Base-by-base conservation (phyloP, 257 asterid genomes). In the Plectranthus barbatus region DNA sequence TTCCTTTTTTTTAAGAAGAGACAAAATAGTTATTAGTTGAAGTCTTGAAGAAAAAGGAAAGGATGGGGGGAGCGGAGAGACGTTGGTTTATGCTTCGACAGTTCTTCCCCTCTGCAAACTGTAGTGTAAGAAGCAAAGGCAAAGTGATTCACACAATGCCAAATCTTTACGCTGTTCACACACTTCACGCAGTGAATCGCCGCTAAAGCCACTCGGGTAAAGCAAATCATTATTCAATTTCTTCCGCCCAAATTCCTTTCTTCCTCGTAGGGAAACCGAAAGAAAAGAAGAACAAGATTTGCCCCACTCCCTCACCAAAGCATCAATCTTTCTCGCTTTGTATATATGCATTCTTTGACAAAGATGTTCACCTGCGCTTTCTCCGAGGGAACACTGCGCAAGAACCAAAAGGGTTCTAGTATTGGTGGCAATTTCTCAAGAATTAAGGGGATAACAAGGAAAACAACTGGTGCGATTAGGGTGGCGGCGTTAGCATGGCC, bases 251-350 rank as follows among this genome's bases (percentile, higher is more conserved):
- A 80, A 87, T 90, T 90, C 96, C 49, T 90, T 85, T 29, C 97
- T 87, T 90, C 82, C 21, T 80, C 73, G 33, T 29, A 68, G 87
- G 80, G 94, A 73, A 80, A 81, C 73, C 83, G 39, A 76, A 80
- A 79, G 66, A 53, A 51, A 26, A 41, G 66, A 54, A 41, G 46
- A 53, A 52, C 18, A 48, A 56, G 34, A 48, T 62, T 85, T 84
- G 83, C 82, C 90, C 87, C 83, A 64, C 81, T 60, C 64, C 75
- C 75, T 72, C 82, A 41, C 56, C 96, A 84, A 91, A 84, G 96
- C 69, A 91, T 88, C 85, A 71, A 44, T 48, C 45, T 34, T 21
- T 47, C 49, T 62, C 13, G 58, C 62, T 58, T 34, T 34, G 14
- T 45, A 56, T 69, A 39, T 67, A 68, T 57, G 73, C 52, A 69